A percentile compares a stretch with the other conserved stretches of the same genome.
These are phyloP conservation scores for Chondrus crispus DNA, from an alignment of 23 red algal genomes.

Conservation along the genomic window DNA sequence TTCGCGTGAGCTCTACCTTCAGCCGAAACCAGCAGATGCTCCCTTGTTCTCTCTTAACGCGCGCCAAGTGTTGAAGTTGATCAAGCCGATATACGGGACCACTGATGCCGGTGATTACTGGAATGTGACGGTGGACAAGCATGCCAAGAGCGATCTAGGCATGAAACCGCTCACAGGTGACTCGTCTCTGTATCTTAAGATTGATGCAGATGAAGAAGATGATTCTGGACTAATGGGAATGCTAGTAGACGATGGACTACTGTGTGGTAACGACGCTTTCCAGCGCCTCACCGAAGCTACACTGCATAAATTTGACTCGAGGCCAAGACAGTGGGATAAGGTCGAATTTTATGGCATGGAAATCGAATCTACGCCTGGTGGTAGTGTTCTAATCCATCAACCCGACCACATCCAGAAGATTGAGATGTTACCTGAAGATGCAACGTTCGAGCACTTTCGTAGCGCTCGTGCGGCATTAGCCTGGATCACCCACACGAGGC, in stretches of 20 bases:
- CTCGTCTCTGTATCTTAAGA: neutral
- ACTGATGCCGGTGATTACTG: neutral
- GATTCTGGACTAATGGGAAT: conserved; percentile 4
- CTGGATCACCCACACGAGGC: conserved; percentile 36
- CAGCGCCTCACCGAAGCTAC: neutral
- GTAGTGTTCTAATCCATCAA: neutral
- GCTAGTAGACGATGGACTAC: conserved; percentile 1
- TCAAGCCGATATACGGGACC: neutral
- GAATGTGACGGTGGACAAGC: neutral
- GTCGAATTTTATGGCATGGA: neutral
- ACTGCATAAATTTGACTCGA: conserved; percentile 13
- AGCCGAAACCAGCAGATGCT: neutral
- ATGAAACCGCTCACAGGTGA: neutral
- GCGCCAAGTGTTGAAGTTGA: neutral
- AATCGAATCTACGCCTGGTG: no score
- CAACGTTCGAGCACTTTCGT: neutral
- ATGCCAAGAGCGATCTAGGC: neutral
- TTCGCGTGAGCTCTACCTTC: neutral
- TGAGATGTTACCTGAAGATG: neutral
- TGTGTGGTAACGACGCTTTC: neutral
- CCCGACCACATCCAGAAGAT: neutral
- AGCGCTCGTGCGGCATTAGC: neutral
- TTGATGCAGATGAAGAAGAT: no score
- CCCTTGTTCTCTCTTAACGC: neutral
- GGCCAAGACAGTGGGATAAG: neutral